These are phyloP conservation scores for Sordariomycetes sp. DNA, from an alignment of 2,329 filamentous ascomycete genomes.

Conservation along the genomic window DNA sequence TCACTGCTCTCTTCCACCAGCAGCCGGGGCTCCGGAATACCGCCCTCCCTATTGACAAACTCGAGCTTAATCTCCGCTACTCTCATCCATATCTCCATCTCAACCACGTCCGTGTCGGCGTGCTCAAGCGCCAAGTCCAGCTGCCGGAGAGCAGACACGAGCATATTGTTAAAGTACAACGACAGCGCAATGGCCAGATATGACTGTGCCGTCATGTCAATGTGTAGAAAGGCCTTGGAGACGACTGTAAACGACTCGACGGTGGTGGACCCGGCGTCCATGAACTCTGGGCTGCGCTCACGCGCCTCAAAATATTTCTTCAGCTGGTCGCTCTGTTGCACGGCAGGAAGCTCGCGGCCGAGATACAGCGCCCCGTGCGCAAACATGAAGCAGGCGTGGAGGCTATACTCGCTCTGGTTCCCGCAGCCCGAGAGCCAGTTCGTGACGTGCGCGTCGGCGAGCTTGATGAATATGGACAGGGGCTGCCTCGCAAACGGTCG, in stretches of 20 bases:
- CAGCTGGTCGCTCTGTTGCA: background rate
- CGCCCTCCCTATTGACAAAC: too few relatives aligned
- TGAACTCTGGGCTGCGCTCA: background rate
- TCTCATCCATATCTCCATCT: background rate
- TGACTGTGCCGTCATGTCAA: constrained; percentile 1
- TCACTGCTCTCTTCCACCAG: too few relatives aligned
- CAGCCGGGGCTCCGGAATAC: too few relatives aligned
- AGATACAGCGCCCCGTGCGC: background rate
- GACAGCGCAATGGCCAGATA: background rate
- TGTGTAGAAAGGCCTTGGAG: constrained; percentile 2
- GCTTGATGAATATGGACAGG: background rate
- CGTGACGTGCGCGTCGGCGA: background rate
- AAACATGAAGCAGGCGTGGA: background rate
- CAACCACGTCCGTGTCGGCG: background rate
- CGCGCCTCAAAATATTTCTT: background rate
- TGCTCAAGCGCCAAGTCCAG: background rate
- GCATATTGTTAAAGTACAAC: background rate
- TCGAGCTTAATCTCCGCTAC: background rate
- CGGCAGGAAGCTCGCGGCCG: background rate
- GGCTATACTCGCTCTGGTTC: background rate
- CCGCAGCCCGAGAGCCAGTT: constrained; percentile 2
- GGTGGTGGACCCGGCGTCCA: background rate
- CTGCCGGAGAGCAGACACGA: background rate
- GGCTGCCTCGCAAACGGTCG: background rate
- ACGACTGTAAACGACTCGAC: background rate